These are phyloP conservation scores for Boechera retrofracta DNA, from an alignment of 345 rosid species.

Conservation along the genomic window DNA sequence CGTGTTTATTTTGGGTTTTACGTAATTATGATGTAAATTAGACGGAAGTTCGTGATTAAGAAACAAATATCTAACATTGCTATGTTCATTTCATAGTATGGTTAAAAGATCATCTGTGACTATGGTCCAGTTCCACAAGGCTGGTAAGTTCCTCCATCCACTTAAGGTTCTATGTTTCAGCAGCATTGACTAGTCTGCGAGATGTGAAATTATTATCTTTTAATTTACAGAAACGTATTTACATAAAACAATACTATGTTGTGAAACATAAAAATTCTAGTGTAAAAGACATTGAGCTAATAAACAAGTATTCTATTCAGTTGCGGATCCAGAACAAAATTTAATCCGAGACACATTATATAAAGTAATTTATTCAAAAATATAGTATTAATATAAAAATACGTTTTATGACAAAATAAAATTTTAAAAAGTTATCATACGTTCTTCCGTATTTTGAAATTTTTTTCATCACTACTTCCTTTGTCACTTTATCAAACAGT, in stretches of 20 bases:
- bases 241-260: background rate
- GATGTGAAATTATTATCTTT: background rate
- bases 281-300: background rate
- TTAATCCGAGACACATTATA: no score
- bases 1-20: slow-evolving; percentile 18
- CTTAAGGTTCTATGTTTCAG: background rate
- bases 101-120: slow-evolving; percentile 61
- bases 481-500: no score
- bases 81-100: slow-evolving; percentile 8
- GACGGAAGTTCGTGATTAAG: slow-evolving; percentile 14
- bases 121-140: slow-evolving; percentile 53
- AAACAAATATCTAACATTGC: background rate
- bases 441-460: no score
- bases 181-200: background rate
- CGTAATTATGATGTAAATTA: slow-evolving; percentile 34
- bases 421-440: no score
- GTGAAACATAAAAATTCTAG: background rate
- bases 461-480: no score
- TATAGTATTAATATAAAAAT: no score
- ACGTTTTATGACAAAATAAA: no score
- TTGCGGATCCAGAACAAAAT: no score
- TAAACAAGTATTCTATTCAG: background rate
- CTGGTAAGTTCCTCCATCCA: slow-evolving; percentile 1
- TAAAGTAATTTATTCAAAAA: no score
- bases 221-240: background rate